Conservation (phyloP, 306 rosid genomes). For the Vicia villosa region DNA sequence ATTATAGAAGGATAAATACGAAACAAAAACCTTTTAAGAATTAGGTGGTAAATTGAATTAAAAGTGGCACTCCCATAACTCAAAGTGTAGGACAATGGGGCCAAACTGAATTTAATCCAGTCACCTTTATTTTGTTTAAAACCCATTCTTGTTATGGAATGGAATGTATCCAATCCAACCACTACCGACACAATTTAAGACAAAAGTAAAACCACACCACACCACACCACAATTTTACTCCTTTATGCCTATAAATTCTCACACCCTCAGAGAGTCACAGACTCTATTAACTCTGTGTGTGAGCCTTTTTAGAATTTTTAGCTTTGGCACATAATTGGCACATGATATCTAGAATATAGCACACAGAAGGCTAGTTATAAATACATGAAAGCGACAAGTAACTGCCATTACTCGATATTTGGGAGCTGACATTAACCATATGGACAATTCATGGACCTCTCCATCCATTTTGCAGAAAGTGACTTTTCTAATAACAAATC, state of each 20-base stretch:
- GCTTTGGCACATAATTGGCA: slow-evolving; percentile 4
- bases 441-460: slow-evolving; percentile 19
- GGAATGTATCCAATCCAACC: slow-evolving; percentile 7
- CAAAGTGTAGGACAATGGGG: background rate
- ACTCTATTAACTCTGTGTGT: background rate
- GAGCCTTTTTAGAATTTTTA: background rate
- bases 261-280: background rate
- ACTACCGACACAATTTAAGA: slow-evolving; percentile 19
- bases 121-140: background rate
- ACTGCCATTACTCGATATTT: slow-evolving; percentile 37
- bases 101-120: background rate
- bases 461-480: slow-evolving; percentile 32
- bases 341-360: background rate
- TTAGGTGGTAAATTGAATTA: no score
- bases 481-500: slow-evolving; percentile 34
- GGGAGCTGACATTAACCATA: slow-evolving; percentile 1
- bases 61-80: no score
- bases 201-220: slow-evolving; percentile 6
- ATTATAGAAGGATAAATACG: no score
- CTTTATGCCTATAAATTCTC: background rate
- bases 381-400: slow-evolving; percentile 33
- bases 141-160: background rate
- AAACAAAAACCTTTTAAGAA: no score
- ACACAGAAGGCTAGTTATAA: background rate
- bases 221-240: background rate